A percentile compares a stretch with the other conserved stretches of the same genome.
Conservation (phyloP, 164 flowering plant species). For the Stephania yunnanensis region DNA sequence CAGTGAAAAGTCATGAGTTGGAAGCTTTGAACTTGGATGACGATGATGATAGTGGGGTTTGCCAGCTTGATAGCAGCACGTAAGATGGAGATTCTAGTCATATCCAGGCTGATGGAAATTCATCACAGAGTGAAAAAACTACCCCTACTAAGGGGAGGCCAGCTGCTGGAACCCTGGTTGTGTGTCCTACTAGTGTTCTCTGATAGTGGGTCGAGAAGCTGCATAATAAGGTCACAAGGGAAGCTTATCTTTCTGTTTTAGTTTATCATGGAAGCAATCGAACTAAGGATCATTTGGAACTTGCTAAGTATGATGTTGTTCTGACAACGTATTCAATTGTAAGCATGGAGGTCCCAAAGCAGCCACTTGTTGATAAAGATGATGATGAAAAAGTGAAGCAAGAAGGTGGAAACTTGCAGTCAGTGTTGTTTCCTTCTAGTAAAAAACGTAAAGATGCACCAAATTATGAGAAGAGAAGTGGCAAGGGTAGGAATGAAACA, state of each 20-base stretch:
- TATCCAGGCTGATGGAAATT: slow-evolving; percentile 10
- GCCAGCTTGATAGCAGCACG: slow-evolving; percentile 21
- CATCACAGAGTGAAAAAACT: slow-evolving; percentile 12
- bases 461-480: slow-evolving; percentile 32
- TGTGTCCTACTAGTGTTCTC: slow-evolving; percentile 95
- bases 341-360: slow-evolving; percentile 92
- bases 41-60: slow-evolving; percentile 40
- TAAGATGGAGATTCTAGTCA: slow-evolving; percentile 18
- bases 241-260: slow-evolving; percentile 73
- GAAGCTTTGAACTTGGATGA: slow-evolving; percentile 71
- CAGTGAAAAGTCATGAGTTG: slow-evolving; percentile 21
- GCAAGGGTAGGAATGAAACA: slow-evolving; percentile 40
- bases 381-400: slow-evolving; percentile 41
- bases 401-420: slow-evolving; percentile 17
- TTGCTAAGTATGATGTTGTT: slow-evolving; percentile 90
- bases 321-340: slow-evolving; percentile 91
- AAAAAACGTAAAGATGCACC: slow-evolving; percentile 62
- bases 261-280: slow-evolving; percentile 80
- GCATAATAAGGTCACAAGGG: slow-evolving; percentile 58
- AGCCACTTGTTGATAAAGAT: slow-evolving; percentile 58
- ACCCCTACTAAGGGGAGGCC: slow-evolving; percentile 55
- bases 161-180: slow-evolving; percentile 87
- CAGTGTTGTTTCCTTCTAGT: slow-evolving; percentile 26
- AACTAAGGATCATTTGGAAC: slow-evolving; percentile 69
- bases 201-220: slow-evolving; percentile 90